Evolutionary conservation across 257 asterid species (phyloP).

Genomic region (Leptodermis oblonga): DNA sequence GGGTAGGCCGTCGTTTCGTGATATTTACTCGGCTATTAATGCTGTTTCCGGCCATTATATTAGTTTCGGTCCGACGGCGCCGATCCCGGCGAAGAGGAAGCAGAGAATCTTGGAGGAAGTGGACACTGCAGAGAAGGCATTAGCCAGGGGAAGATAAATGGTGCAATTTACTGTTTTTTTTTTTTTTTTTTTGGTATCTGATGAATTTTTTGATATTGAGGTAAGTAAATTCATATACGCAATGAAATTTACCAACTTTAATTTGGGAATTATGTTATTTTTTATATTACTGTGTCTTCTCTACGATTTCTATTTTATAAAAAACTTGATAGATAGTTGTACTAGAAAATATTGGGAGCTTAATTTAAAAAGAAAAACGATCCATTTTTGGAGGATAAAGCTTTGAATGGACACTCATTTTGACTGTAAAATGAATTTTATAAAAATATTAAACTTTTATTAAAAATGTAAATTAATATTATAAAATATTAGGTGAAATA

Average conservation of each 20-base stretch:
- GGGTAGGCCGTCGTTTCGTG: conserved; percentile 81
- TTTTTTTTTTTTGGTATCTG: background rate
- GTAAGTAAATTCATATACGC: background rate
- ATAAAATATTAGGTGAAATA: too few relatives aligned
- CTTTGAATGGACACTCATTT: too few relatives aligned
- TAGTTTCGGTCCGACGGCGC: conserved; percentile 95
- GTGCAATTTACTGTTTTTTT: background rate
- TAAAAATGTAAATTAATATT: too few relatives aligned
- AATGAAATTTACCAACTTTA: background rate
- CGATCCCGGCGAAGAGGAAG: conserved; percentile 81
- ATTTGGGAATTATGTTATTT: too few relatives aligned
- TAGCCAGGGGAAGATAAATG: conserved; percentile 68
- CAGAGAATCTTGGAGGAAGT: conserved; percentile 88
- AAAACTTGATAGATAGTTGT: too few relatives aligned
- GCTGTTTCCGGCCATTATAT: conserved; percentile 96
- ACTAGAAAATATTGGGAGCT: too few relatives aligned
- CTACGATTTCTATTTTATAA: too few relatives aligned
- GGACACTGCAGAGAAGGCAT: conserved; percentile 93
- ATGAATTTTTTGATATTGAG: background rate
- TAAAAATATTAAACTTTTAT: too few relatives aligned
- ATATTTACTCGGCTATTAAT: conserved; percentile 81
- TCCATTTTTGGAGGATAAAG: too few relatives aligned
- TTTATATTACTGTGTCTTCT: too few relatives aligned
- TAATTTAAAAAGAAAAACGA: too few relatives aligned
- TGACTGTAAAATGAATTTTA: too few relatives aligned